Evolutionary conservation across 495 filamentous ascomycete genomes (phyloP).

Genomic region (Neurospora pannonica): DNA sequence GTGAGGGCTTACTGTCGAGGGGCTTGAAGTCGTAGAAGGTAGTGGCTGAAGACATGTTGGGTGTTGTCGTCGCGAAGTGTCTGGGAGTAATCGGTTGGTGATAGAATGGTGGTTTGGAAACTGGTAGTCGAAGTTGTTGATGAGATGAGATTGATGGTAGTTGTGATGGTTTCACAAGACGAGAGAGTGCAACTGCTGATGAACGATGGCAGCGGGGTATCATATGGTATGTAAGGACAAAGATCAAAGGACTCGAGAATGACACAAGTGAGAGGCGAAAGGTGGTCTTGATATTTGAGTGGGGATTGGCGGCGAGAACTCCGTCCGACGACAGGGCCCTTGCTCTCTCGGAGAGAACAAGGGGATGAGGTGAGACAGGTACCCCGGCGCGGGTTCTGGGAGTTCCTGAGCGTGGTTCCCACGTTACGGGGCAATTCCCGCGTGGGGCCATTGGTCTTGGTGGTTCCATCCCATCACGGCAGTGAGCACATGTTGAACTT

Average conservation of each 20-base stretch:
- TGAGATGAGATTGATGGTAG: background rate
- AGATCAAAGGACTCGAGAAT: background rate
- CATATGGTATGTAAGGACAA: background rate
- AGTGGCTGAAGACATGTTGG: conserved; percentile 74
- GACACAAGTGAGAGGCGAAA: background rate
- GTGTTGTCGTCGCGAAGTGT: conserved; percentile 22
- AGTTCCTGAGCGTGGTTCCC: background rate
- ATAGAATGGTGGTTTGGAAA: background rate
- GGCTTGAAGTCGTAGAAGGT: conserved; percentile 88
- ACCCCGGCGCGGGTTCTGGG: background rate
- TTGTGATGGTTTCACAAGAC: background rate
- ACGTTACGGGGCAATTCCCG: background rate
- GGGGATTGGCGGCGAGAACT: background rate
- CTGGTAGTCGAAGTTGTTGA: background rate
- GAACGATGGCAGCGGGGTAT: background rate
- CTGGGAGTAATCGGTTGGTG: background rate
- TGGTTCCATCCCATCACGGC: background rate
- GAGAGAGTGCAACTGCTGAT: background rate
- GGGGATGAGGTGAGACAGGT: background rate
- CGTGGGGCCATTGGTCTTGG: background rate
- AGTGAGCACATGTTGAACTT: background rate
- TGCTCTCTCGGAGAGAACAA: background rate
- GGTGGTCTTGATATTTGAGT: background rate
- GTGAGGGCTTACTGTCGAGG: conserved; percentile 54
- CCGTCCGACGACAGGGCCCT: background rate